Percentiles rank a stretch among this genome's conserved stretches.
Evolutionary conservation across 257 asterid genomes (phyloP).

Genomic region (Cynanchum wilfordii): DNA sequence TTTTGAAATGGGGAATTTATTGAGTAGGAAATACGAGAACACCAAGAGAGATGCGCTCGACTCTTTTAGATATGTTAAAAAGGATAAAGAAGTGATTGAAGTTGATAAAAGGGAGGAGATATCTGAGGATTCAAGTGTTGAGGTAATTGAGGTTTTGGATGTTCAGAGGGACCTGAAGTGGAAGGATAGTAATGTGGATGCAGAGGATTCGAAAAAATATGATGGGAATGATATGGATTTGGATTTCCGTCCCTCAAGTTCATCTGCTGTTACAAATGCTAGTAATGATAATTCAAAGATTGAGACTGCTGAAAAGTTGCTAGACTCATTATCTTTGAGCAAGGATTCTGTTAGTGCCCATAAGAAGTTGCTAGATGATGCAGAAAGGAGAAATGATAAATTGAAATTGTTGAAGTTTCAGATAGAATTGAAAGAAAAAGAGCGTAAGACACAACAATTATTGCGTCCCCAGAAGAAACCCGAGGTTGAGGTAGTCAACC

Average conservation of each 20-base stretch:
- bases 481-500: conserved; percentile 23
- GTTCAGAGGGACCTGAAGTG: conserved; percentile 11
- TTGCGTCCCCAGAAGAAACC: conserved; percentile 39
- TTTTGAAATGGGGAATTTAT: conserved; percentile 32
- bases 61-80: conserved; percentile 26
- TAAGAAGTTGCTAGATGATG: conserved; percentile 23
- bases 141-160: conserved; percentile 21
- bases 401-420: conserved; percentile 20
- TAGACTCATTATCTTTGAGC: conserved; percentile 26
- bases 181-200: conserved; percentile 24
- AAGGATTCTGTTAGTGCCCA: conserved; percentile 24
- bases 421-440: conserved; percentile 34
- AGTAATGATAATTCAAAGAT: conserved; percentile 28
- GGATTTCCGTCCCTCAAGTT: conserved; percentile 34
- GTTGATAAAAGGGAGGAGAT: conserved; percentile 26
- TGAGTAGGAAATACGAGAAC: background rate
- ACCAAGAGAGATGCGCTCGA: conserved; percentile 19
- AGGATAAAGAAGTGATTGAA: conserved; percentile 42
- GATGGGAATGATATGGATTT: conserved; percentile 24
- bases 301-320: conserved; percentile 28
- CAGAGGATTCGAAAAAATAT: conserved; percentile 20
- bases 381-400: conserved; percentile 27
- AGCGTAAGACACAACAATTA: conserved; percentile 10
- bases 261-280: conserved; percentile 32
- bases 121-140: conserved; percentile 17